Conservation (phyloP, 805 yeast species). For the Zygoascus bituminiphila region DNA sequence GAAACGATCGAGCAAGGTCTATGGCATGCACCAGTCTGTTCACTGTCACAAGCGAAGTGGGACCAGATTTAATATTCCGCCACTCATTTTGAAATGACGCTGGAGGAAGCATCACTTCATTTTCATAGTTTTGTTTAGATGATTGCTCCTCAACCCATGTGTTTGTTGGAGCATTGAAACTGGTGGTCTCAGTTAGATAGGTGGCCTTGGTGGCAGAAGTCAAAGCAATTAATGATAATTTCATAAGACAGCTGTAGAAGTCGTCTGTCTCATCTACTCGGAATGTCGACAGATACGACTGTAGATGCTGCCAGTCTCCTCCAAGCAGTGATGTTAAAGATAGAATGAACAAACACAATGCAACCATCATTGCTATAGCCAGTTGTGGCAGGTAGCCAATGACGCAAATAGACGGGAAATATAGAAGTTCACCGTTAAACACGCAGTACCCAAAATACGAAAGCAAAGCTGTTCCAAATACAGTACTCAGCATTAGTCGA, state of each 20-base stretch:
- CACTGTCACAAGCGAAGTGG: background rate
- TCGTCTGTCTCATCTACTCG: slow-evolving; percentile 45
- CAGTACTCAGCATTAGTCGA: slow-evolving; percentile 54
- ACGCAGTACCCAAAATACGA: slow-evolving; percentile 38
- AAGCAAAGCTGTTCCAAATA: slow-evolving; percentile 48
- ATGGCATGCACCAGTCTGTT: background rate
- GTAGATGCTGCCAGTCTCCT: slow-evolving; percentile 33
- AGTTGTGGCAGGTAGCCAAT: slow-evolving; percentile 63
- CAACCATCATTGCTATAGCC: slow-evolving; percentile 41
- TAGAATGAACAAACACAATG: slow-evolving; percentile 47
- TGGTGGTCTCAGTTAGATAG: slow-evolving; percentile 50
- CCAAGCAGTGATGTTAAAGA: slow-evolving; percentile 52
- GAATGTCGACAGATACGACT: slow-evolving; percentile 30
- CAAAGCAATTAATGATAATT: slow-evolving; percentile 53
- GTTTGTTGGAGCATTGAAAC: slow-evolving; percentile 38
- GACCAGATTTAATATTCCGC: background rate
- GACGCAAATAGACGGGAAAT: slow-evolving; percentile 48
- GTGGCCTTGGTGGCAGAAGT: slow-evolving; percentile 62
- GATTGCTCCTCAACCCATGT: slow-evolving; percentile 46
- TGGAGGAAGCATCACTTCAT: slow-evolving; percentile 3
- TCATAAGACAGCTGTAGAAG: slow-evolving; percentile 53
- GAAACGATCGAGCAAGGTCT: background rate
- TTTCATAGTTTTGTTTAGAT: background rate
- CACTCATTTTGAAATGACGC: slow-evolving; percentile 1
- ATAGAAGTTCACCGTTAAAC: slow-evolving; percentile 34